Base-by-base conservation (phyloP, 1,284 basidiomycete genomes). In the Apiotrichum laibachii region DNA sequence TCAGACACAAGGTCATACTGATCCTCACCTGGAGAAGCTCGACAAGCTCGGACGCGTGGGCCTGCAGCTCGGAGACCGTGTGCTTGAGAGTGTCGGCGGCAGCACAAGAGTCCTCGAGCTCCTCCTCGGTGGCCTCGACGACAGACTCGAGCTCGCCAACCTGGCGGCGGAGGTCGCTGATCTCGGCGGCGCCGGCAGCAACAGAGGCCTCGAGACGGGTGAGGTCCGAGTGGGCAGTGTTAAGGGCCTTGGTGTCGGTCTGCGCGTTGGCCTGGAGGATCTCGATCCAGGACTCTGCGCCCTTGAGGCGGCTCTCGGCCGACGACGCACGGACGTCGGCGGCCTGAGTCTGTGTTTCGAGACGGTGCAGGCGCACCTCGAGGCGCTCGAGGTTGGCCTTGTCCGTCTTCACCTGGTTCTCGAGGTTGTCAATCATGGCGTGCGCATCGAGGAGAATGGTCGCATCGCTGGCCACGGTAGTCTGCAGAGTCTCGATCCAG, bases 51-150 rank as follows among this genome's bases (percentile, higher is more conserved):
- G 47, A 34, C 2, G 47, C 47, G n/a, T 49, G 47, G 18, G 47
- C 47, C 47, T 49, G 47, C 11, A 49, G 47, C 33, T 49, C 47
- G 10, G 34, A 6, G 16, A 49, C 47, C 1, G 47, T 49, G 31
- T 49, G 47, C 47, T 49, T 49, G 47, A 49, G 47, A 5, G 47
- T 49, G 18, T 49, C 47, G 18, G 47, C 47, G 11, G 47, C 47
- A 2, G 47, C 47, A 26, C 47, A 49, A 34, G 47, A 49, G 34
- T 49, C 47, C 33, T 34, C 33, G 47, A 49, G 47, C 33, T 49
- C 47, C 47, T 49, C 47, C 47, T 49, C 47, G 31, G 47, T 49
- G 21, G 47, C 47, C 47, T 49, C 47, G 34, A 49, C 33, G 33
- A 49, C 47, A 15, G 47, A 26, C 47, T 49, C 47, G 47, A 49